Base-by-base conservation (phyloP, 768 basidiomycete genomes). In the Mycena crocata region DNA sequence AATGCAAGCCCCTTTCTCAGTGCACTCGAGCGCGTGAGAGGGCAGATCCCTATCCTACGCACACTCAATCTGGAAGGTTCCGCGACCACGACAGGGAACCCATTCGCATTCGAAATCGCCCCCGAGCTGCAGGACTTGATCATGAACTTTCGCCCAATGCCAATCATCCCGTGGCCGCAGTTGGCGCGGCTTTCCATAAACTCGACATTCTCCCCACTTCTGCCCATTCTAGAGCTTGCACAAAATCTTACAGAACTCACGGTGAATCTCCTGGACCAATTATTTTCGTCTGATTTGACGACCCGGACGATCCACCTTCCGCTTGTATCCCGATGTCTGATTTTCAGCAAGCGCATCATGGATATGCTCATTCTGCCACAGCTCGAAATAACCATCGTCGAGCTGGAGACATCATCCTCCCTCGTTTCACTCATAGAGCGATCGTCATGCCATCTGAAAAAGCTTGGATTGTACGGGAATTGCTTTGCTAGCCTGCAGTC, bases 31-130 rank as follows among this genome's bases (percentile, higher is more conserved):
- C 32, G 57, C 14, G 57, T 35, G 8, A 19, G 45, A 26, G 57
- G 57, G n/a, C 30, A 21, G 23, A 21, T 57, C 21, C 57, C 57
- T 10, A 24, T 57, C 23, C 57, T 57, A 31, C 57, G n/a, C 40
- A 46, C 30, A 26, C 13, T 57, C 3, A 5, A 12, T 21, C 32
- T 57, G 23, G 44, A 57, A 6, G 57, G 57, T 15, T 26, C 6
- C 14, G 57, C 57, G 44, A 57, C 23, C 57, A 46, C 44, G 31
- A 57, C 57, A 17, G 57, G 57, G 19, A 57, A 57, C 24, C 57
- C 57, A 1, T 57, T 57, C 8, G 57, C 57, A 17, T 57, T 57
- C 32, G 57, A 57, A 57, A 13, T 57, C 23, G 57, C 57, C 9
- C 57, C 57, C 7, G 5, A 21, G 44, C 57, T 57, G 1, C 31